Evolutionary conservation across 768 basidiomycete species (phyloP).

Genomic region (Termitomyces sp.): DNA sequence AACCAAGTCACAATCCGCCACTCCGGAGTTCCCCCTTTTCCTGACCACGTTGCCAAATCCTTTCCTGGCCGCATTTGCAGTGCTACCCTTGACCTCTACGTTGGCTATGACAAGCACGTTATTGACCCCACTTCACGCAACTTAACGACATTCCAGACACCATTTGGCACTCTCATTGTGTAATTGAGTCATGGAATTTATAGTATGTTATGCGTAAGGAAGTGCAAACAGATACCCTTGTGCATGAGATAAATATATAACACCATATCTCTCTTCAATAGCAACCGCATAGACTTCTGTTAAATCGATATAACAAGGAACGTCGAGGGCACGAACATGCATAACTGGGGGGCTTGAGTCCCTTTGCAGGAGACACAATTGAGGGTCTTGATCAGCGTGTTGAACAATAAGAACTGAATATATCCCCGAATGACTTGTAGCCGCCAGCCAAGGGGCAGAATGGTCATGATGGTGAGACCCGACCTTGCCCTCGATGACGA

Average conservation of each 20-base stretch:
- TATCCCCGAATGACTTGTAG: constrained; percentile 3
- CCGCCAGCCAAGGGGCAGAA: neutral
- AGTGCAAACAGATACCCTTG: constrained; percentile 8
- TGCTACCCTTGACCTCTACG: too few species aligned
- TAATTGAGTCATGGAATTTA: too few species aligned
- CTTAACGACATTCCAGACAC: too few species aligned
- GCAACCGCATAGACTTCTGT: constrained; percentile 3
- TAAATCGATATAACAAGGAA: constrained; percentile 8
- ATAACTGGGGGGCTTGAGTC: neutral
- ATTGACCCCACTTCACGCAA: too few species aligned
- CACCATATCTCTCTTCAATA: constrained; percentile 11
- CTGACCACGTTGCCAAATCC: too few species aligned
- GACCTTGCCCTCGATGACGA: neutral
- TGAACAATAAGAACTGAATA: constrained; percentile 2
- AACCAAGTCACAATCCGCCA: too few species aligned
- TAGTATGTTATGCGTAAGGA: constrained; percentile 8
- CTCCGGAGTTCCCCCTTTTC: too few species aligned
- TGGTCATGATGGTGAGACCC: neutral
- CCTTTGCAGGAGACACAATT: constrained; percentile 4
- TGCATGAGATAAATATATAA: constrained; percentile 11
- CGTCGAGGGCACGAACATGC: constrained; percentile 1
- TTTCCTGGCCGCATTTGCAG: too few species aligned
- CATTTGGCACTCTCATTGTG: too few species aligned
- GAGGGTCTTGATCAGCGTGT: neutral
- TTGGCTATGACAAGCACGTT: too few species aligned